Evolutionary conservation across 1,284 basidiomycete genomes (phyloP).

Genomic region (Melampsora abietis-canadensis): DNA sequence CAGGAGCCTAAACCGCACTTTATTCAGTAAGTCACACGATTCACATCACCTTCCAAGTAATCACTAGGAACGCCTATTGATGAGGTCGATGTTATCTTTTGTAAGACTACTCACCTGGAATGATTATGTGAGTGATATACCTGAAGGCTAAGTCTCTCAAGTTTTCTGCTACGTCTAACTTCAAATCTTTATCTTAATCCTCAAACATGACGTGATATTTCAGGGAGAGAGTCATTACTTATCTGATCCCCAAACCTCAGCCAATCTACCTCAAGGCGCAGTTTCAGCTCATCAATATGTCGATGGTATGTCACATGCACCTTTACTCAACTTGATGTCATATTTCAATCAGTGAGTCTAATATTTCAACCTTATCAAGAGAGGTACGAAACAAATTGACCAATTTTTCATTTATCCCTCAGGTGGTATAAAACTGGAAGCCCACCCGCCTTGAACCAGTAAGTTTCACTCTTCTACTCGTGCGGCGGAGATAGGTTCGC

Average conservation of each 20-base stretch:
- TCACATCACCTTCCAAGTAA: background rate
- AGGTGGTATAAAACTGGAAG: slow-evolving; percentile 40
- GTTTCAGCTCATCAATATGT: slow-evolving; percentile 40
- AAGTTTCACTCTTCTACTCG: background rate
- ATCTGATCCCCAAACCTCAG: slow-evolving; percentile 31
- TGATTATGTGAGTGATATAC: slow-evolving; percentile 31
- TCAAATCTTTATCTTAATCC: background rate
- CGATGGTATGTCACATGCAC: slow-evolving; percentile 30
- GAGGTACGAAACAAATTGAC: background rate
- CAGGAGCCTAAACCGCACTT: slow-evolving; percentile 29
- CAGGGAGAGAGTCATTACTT: slow-evolving; percentile 42
- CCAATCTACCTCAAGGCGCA: slow-evolving; percentile 25
- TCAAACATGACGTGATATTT: background rate
- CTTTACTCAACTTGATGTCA: slow-evolving; percentile 29
- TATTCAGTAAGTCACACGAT: slow-evolving; percentile 12
- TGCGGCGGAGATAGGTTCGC: background rate
- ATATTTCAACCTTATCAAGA: background rate
- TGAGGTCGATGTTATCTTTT: background rate
- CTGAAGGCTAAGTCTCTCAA: background rate
- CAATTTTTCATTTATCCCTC: background rate
- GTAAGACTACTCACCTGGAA: slow-evolving; percentile 38
- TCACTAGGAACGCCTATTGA: too few species aligned
- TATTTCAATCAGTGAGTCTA: slow-evolving; percentile 39
- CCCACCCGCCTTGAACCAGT: slow-evolving; percentile 25
- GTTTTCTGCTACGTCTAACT: background rate